Evolutionary conservation across 139 green algal species (phyloP).

Genomic region (Mychonastes homosphaera): DNA sequence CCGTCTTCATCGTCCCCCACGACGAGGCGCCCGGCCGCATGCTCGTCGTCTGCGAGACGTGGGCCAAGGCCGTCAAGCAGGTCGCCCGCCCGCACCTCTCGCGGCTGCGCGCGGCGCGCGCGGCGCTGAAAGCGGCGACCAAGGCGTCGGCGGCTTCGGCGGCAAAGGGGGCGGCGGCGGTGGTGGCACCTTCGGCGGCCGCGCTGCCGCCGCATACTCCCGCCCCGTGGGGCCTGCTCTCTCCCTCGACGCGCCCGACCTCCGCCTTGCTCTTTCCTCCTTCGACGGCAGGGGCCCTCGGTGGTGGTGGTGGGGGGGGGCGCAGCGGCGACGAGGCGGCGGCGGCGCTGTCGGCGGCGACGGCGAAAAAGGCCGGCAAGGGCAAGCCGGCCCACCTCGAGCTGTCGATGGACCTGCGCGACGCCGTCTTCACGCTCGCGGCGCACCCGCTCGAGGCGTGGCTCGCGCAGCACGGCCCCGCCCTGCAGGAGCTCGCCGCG

Average conservation of each 20-base stretch:
- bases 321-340: too few species aligned
- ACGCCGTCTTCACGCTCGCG: slow-evolving; percentile 39
- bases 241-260: neutral
- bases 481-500: slow-evolving; percentile 33
- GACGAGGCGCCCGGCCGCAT: slow-evolving; percentile 31
- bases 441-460: slow-evolving; percentile 61
- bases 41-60: slow-evolving; percentile 38
- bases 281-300: too few species aligned
- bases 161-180: too few species aligned
- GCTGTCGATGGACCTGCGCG: slow-evolving; percentile 24
- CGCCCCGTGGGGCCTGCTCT: too few species aligned
- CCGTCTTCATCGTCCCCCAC: slow-evolving; percentile 25
- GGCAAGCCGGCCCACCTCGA: slow-evolving; percentile 28
- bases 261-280: too few species aligned
- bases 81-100: slow-evolving; percentile 14
- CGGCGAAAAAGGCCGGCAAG: neutral
- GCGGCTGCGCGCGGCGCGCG: too few species aligned
- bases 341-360: too few species aligned
- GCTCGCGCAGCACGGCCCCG: slow-evolving; percentile 37
- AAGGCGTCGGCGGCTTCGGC: too few species aligned
- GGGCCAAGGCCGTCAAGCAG: slow-evolving; percentile 50
- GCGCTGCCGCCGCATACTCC: too few species aligned
- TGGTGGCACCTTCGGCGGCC: too few species aligned
- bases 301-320: too few species aligned
- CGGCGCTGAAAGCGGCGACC: too few species aligned